phyloP scores from a whole-genome alignment of 2,329 filamentous ascomycete species.

The Mariannaea elegans region DNA sequence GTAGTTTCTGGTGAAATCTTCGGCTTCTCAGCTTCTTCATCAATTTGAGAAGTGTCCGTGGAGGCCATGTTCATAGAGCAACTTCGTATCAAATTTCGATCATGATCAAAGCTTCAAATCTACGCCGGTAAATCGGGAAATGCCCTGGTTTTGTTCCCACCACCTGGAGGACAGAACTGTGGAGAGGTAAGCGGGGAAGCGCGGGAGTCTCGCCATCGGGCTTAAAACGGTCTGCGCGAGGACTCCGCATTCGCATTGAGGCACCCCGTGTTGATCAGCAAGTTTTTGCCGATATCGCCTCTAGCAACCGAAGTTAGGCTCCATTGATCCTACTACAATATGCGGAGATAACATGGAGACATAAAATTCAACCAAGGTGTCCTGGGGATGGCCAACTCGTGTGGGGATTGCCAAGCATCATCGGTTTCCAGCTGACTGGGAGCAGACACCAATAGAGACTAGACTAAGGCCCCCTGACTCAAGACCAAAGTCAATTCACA shows the following conservation, averaged over 20 bases:
- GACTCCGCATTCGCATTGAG: not conserved
- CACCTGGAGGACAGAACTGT: not conserved
- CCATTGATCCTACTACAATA: not conserved
- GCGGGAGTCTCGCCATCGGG: not conserved
- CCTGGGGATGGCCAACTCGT: too few species aligned
- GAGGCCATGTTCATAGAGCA: slow-evolving; percentile 7
- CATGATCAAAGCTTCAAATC: not conserved
- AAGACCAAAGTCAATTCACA: too few species aligned
- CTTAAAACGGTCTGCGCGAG: not conserved
- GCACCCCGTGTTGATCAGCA: not conserved
- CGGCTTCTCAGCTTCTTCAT: not conserved
- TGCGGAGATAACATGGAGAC: not conserved
- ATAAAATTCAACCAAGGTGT: too few species aligned
- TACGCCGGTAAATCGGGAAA: slow-evolving; percentile 25
- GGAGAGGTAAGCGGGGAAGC: slow-evolving; percentile 16
- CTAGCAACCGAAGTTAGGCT: not conserved
- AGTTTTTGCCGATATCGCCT: not conserved
- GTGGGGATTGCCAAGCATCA: too few species aligned
- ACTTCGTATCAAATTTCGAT: not conserved
- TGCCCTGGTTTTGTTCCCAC: slow-evolving; percentile 17
- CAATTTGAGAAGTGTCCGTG: not conserved
- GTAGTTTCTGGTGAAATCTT: not conserved
- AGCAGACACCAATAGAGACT: not conserved
- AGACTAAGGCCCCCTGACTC: too few species aligned
- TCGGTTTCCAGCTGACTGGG: not conserved